These are phyloP conservation scores for Lichtheimia corymbifera DNA, from an alignment of 371 early-diverging fungal genomes.

Conservation along the genomic window DNA sequence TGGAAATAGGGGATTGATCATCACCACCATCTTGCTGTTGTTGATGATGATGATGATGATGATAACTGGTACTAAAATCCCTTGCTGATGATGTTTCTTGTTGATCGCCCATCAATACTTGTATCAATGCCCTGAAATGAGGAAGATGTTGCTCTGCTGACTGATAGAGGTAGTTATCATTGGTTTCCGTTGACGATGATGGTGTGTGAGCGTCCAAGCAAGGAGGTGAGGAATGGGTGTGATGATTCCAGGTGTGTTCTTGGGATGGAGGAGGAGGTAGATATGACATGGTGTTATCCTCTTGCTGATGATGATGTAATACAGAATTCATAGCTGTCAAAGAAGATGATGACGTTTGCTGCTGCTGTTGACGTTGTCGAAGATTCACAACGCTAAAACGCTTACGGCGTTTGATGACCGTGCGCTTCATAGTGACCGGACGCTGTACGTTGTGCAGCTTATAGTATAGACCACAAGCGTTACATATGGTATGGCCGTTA, in stretches of 20 bases:
- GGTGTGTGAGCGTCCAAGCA: neutral
- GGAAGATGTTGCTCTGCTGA: conserved; percentile 5
- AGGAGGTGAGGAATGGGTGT: neutral
- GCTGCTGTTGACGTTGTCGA: conserved; percentile 17
- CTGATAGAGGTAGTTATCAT: too few relatives aligned
- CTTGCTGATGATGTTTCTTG: too few relatives aligned
- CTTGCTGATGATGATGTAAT: neutral
- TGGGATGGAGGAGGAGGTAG: neutral
- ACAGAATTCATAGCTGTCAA: too few relatives aligned
- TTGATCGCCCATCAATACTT: neutral
- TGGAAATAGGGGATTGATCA: conserved; percentile 2
- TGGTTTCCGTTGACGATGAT: neutral
- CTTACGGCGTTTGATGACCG: conserved; percentile 82
- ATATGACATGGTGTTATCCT: neutral
- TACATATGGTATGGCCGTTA: conserved; percentile 77
- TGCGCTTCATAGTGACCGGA: conserved; percentile 78
- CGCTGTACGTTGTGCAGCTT: conserved; percentile 76
- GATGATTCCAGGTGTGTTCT: neutral
- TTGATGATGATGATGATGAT: conserved; percentile 1
- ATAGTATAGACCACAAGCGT: conserved; percentile 87
- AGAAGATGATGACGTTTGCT: neutral
- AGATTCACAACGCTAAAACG: conserved; percentile 45
- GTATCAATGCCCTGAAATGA: conserved; percentile 1
- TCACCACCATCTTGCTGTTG: conserved; percentile 2
- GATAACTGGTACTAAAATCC: neutral